Percentiles rank a stretch among this genome's conserved stretches.
Evolutionary conservation across 1,139 yeast genomes (phyloP).

Genomic region (Lodderomyces pseudojiufengensis): DNA sequence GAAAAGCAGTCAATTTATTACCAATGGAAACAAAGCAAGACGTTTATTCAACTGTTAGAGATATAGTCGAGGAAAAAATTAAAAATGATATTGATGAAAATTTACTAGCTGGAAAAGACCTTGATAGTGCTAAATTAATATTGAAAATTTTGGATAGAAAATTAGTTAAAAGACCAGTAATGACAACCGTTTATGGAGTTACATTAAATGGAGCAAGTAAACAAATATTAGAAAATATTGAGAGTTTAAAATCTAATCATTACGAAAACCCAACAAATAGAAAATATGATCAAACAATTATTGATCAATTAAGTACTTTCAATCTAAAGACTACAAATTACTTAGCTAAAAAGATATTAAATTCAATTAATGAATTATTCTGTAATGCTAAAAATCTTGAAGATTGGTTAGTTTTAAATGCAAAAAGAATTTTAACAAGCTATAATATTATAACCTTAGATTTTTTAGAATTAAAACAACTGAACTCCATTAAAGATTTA

Average conservation of each 20-base stretch:
- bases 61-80: conserved; percentile 22
- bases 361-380: conserved; percentile 34
- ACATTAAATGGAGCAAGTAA: conserved; percentile 34
- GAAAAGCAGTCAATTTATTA: conserved; percentile 35
- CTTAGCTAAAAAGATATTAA: conserved; percentile 26
- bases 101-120: not conserved
- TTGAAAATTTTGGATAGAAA: conserved; percentile 26
- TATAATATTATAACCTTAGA: conserved; percentile 21
- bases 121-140: conserved; percentile 17
- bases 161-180: conserved; percentile 41
- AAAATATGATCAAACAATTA: conserved; percentile 3
- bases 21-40: conserved; percentile 26
- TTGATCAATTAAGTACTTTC: conserved; percentile 4
- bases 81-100: conserved; percentile 10
- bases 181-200: conserved; percentile 50
- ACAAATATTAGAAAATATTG: conserved; percentile 29
- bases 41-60: conserved; percentile 34
- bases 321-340: conserved; percentile 16
- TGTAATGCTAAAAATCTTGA: conserved; percentile 34
- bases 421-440: conserved; percentile 28
- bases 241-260: conserved; percentile 19
- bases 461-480: conserved; percentile 7
- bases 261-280: conserved; percentile 11
- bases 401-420: conserved; percentile 33
- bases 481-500: conserved; percentile 1